phyloP scores from a whole-genome alignment of 225 moss, liverwort and hornwort genomes.

The Lunularia cruciata region DNA sequence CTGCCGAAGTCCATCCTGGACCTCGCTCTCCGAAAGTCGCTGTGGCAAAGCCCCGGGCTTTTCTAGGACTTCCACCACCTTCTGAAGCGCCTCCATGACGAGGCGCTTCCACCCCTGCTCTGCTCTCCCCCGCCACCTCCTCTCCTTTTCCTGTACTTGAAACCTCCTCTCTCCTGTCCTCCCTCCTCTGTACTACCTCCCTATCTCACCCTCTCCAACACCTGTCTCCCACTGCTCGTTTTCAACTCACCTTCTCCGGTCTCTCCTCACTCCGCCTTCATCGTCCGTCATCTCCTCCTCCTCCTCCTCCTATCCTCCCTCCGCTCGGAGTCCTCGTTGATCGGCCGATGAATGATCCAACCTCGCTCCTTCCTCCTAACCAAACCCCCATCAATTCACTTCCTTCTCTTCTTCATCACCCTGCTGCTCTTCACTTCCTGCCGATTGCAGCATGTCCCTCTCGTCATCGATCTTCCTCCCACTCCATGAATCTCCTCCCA shows the following conservation, averaged over 20 bases:
- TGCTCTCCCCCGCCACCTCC: conserved; percentile 48
- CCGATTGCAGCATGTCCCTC: conserved; percentile 6
- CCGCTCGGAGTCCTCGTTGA: conserved; percentile 23
- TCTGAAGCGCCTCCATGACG: conserved; percentile 88
- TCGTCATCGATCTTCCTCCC: conserved; percentile 4
- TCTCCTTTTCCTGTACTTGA: conserved; percentile 10
- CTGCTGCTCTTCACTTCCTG: background rate
- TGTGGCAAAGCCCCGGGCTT: conserved; percentile 65
- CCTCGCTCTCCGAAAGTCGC: conserved; percentile 75
- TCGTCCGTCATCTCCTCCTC: conserved; percentile 33
- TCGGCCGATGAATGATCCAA: background rate
- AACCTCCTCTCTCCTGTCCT: conserved; percentile 22
- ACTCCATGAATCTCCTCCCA: conserved; percentile 1
- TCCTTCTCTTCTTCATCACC: conserved; percentile 15
- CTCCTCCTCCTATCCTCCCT: conserved; percentile 24
- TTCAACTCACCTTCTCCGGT: conserved; percentile 7
- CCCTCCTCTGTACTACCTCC: conserved; percentile 44
- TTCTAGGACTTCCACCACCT: conserved; percentile 84
- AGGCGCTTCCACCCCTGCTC: conserved; percentile 48
- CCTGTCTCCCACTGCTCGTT: background rate
- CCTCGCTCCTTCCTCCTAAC: background rate
- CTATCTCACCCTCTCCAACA: background rate
- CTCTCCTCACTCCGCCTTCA: background rate
- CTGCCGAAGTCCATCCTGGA: conserved; percentile 83
- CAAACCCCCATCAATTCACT: conserved; percentile 16